A percentile compares a stretch with the other conserved stretches of the same genome.
These are phyloP conservation scores for Rhypophila decipiens DNA, from an alignment of 495 filamentous ascomycete species.

Conservation along the genomic window DNA sequence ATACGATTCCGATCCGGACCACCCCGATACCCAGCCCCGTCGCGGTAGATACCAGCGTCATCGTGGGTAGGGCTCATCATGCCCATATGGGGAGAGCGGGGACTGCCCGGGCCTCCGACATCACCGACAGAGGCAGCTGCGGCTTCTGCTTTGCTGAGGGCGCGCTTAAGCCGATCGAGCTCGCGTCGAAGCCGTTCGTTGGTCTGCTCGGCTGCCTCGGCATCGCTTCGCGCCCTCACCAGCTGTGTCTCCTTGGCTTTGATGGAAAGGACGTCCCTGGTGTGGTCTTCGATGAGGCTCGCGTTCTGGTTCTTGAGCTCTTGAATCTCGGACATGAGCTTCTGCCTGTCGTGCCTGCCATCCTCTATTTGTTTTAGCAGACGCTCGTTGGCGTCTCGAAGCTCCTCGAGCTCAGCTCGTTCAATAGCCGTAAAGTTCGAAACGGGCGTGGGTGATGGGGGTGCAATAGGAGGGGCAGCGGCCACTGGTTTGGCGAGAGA, in stretches of 20 bases:
- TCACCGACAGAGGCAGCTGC: slow-evolving; percentile 33
- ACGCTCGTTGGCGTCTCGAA: slow-evolving; percentile 75
- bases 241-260: slow-evolving; percentile 98
- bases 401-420: slow-evolving; percentile 81
- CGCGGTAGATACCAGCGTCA: slow-evolving; percentile 50
- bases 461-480: slow-evolving; percentile 24
- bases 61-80: slow-evolving; percentile 40
- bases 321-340: slow-evolving; percentile 68
- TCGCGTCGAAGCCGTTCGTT: slow-evolving; percentile 80
- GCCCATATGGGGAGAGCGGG: slow-evolving; percentile 25
- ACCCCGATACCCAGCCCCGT: slow-evolving; percentile 37
- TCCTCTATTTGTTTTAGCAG: slow-evolving; percentile 67
- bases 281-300: slow-evolving; percentile 95
- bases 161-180: slow-evolving; percentile 88
- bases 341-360: slow-evolving; percentile 64
- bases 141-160: slow-evolving; percentile 46
- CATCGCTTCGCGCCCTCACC: slow-evolving; percentile 82
- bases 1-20: slow-evolving; percentile 41
- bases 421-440: slow-evolving; percentile 66
- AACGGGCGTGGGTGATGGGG: slow-evolving; percentile 42
- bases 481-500: slow-evolving; percentile 74
- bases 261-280: slow-evolving; percentile 86
- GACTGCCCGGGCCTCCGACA: slow-evolving; percentile 38
- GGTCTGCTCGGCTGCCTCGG: slow-evolving; percentile 77
- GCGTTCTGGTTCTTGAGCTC: slow-evolving; percentile 94